phyloP scores from a whole-genome alignment of 345 rosid species.

The Populus tremula region DNA sequence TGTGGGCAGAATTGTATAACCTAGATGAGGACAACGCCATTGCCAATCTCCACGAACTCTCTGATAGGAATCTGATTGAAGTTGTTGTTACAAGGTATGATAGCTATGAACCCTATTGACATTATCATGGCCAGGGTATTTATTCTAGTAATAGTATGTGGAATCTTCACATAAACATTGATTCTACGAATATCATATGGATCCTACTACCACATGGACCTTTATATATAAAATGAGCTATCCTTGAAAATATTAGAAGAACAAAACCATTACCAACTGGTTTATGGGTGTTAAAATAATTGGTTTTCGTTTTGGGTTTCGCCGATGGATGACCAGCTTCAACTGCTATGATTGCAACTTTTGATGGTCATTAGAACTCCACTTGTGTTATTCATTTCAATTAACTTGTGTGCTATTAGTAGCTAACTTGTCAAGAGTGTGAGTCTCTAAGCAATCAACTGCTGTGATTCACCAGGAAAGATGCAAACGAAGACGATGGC shows the following conservation, averaged over 20 bases:
- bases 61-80: constrained; percentile 17
- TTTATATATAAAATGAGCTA: not conserved
- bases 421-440: no score
- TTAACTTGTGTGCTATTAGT: not conserved
- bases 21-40: constrained; percentile 18
- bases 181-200: no score
- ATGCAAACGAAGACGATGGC: constrained; percentile 17
- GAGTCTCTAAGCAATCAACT: not conserved
- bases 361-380: not conserved
- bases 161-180: not conserved
- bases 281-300: not conserved
- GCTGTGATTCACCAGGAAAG: constrained; percentile 21
- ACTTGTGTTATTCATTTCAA: no score
- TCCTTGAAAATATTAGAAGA: not conserved
- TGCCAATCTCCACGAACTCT: constrained; percentile 17
- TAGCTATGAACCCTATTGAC: no score
- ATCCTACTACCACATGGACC: no score
- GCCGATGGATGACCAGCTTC: not conserved
- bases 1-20: constrained; percentile 19
- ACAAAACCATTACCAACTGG: not conserved
- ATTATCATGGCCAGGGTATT: no score
- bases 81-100: constrained; percentile 11
- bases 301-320: not conserved
- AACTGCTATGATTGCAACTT: not conserved
- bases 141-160: not conserved